Base-by-base conservation (phyloP, 2,329 filamentous ascomycete species). In the Beauveria scarabaeidicola region DNA sequence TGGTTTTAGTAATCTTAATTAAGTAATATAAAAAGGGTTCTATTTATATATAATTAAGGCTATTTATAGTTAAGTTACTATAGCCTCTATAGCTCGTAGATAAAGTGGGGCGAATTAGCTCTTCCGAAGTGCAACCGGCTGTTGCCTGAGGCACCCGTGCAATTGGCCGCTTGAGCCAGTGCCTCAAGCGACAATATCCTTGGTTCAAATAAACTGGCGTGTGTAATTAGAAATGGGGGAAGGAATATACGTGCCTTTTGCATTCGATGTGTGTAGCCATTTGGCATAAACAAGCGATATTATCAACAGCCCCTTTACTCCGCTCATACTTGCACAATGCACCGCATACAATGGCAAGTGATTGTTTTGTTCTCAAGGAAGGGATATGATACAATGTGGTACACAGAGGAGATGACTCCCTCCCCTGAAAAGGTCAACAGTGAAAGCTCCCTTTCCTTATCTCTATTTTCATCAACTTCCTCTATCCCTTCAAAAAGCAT, bases 311-410 rank as follows among this genome's bases (percentile, higher is more conserved):
- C 44, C 41, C 40, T 55, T 29, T 41, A 46, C 46, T 44, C 44
- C 43, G 44, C 63, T 64, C 64, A 56, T 67, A 64, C 64, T 64
- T 65, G 64, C 64, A 61, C 66, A 63, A 57, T 66, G 57, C 63
- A 62, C 23, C 11, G 17, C 27, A 61, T 61, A 62, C 58, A 68
- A 59, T 58, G 63, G 66, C 63, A 62, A 59, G 59, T 58, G 21
- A 40, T 52, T 63, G 59, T 55, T 47, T 56, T 61, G 50, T 67
- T 58, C 62, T 65, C 65, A 63, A 69, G 67, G 68, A 68, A 58
- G 55, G 54, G 65, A 64, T 71, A 70, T 70, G 69, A 67, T 68
- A 70, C 68, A 71, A 63, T 64, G 63, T 67, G 62, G 61, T 70
- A 68, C 61, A 68, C 69, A 68, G 69, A 66, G 61, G 66, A 63